A percentile compares a stretch with the other conserved stretches of the same genome.
phyloP scores from a whole-genome alignment of 177 flowering plant genomes.

The Vitis hybrid region DNA sequence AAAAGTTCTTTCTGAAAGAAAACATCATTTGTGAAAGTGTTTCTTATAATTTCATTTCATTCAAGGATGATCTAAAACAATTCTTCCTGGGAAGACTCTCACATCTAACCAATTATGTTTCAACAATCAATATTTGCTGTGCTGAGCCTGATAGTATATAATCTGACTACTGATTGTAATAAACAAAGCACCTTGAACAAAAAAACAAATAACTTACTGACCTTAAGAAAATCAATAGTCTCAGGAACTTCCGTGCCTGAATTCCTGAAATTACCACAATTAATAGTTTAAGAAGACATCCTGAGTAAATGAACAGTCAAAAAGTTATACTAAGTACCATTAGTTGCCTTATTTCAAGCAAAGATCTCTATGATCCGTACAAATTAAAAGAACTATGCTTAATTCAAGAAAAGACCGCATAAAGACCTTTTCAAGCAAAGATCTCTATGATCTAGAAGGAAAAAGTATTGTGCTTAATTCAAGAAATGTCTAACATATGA shows the following conservation, averaged over 20 bases:
- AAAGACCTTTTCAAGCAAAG: too few species aligned
- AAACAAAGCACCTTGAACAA: not conserved
- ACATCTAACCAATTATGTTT: too few species aligned
- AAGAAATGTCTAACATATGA: too few species aligned
- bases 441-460: not conserved
- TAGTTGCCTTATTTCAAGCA: not conserved
- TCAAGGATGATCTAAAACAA: too few species aligned
- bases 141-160: not conserved
- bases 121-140: too few species aligned
- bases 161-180: not conserved
- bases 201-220: slow-evolving; percentile 21
- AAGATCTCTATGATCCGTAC: not conserved
- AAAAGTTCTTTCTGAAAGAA: too few species aligned
- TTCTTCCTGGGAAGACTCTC: too few species aligned
- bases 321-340: not conserved
- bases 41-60: too few species aligned
- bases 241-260: slow-evolving; percentile 45
- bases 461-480: not conserved
- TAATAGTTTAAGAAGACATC: not conserved
- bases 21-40: too few species aligned
- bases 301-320: not conserved
- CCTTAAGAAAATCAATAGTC: slow-evolving; percentile 62
- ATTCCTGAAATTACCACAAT: slow-evolving; percentile 50
- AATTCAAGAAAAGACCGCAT: not conserved
- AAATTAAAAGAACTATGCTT: not conserved